Base-by-base conservation (phyloP, 2,329 filamentous ascomycete genomes). In the Xylariomycetidae sp. region DNA sequence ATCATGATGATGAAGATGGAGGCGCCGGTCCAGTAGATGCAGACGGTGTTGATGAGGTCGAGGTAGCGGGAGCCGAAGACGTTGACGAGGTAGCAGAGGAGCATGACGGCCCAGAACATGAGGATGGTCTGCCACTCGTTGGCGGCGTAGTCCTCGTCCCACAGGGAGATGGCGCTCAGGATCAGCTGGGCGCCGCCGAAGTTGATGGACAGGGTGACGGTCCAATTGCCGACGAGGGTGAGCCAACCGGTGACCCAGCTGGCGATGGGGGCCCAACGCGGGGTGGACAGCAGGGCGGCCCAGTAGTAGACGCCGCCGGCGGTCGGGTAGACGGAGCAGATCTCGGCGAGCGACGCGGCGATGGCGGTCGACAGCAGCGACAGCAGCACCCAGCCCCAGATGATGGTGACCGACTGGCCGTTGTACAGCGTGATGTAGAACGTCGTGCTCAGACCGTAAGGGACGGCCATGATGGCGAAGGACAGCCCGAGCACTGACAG, bases 381-480 rank as follows among this genome's bases (percentile, higher is more conserved):
- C 17, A 84, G 72, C 20, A 82, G 57, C 3, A 83, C 69, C 79
- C 74, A 86, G 25, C 82, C 82, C 70, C 77, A 86, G 44, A 86
- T 62, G 25, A 85, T 70, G 16, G 79, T 83, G 12, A 85, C 81
- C 27, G 70, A 70, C 54, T 83, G 77, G 15, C 82, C 82, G 55
- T 85, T 79, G 13, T 72, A 72, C 17, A 86, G 66, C 15, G 77
- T 78, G 53, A 84, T 81, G 59, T 76, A 79, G 41, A 86, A 65
- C 2, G 81, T 85, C 12, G 82, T 85, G 18, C 69, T 76, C 23
- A 85, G 65, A 22, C 81, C 81, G 45, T 80, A 83, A 1, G 79
- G 79, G 9, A 80, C 79, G 9, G 81, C 81, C 79, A 86, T 85
- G 56, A 87, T 85, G 32, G 81, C 82, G 52, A 86, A 86, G 27